Evolutionary conservation across 768 basidiomycete genomes (phyloP), one percentile per base, ranked within the genome.

Genomic region (Russula lepida): DNA sequence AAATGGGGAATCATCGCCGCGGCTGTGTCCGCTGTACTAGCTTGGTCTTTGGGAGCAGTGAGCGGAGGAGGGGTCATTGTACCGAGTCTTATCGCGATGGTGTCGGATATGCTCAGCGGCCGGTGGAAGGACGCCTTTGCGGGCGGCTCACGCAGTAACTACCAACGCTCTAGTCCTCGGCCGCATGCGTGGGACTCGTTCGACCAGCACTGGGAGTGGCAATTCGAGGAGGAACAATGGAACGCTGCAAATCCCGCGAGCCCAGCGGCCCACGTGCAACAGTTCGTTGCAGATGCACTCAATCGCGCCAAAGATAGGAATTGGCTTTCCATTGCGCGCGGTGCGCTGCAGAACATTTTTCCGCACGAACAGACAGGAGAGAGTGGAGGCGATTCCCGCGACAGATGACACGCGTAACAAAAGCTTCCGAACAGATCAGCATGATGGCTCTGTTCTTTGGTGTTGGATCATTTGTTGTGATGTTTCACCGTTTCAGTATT

Each of bases 1-100:
- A 92, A 92, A 73, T 92, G 89, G 89, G 86, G 85, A 25, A 73
- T 76, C 12, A 73, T 92, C 50, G 62, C 89, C 9, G 79, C 76
- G 13, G 71, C 77, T 2, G 67, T 85, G 8, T 77, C 80, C n/a
- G 84, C 79, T 6, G 77, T 76, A 8, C 69, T 73, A 17, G 84
- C 82, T 11, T 89, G 81, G 79, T 72, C 81, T 51, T 71, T 81
- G 43, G 68, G 76, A 13, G 72, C 70, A 13, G 72, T 71, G 27
- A 70, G 71, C 6, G 66, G 64, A 27, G 71, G 69, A 35, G 62
- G 60, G 53, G 76, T 76, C 33, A 39, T 79, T 35, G 64, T 77
- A 19, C 72, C 79, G 12, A 69, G 66, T 39, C 33, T 85, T 17
- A 75, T 76, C 19, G 72, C 74, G 43, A 56, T 76, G 56, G 59